Base-by-base conservation (phyloP, 805 yeast species). In the Lipomyces anomalus region DNA sequence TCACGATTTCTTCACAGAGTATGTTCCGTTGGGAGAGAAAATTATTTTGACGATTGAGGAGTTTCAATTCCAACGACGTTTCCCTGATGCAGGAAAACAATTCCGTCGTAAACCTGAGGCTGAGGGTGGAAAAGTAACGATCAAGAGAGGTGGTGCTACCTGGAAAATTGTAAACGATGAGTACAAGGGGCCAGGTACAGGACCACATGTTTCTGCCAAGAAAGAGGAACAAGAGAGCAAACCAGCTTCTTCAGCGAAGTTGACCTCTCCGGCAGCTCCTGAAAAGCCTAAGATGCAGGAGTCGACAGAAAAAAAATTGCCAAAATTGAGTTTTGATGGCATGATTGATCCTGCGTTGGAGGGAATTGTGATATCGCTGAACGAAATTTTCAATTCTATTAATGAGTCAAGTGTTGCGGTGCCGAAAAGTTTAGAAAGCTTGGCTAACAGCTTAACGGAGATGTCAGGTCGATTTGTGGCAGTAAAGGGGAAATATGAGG, bases 1-100 rank as follows among this genome's bases (percentile, higher is more conserved):
- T 60, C 80, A 77, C 54, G 85, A 82, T 54, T 53, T 69, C 38
- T 82, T 79, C 62, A 70, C 79, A 20, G 80, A 79, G 53, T 74
- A 74, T 47, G 75, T 82, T 37, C 92, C 92, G 17, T 70, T 73
- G 41, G 84, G 79, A 32, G 83, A 79, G 56, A 63, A 65, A 20
- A 64, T 75, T 24, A 72, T 81, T 24, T 75, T 76, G 43, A 56
- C 61, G 6, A 67, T 74, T 42, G 84, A 80, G 53, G 69, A 66
- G 47, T 53, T 55, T 24, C 61, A 59, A 47, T 63, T 61, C 56
- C 56, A 58, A 43, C 48, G 54, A 40, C 46, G 56, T 33, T 56
- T 56, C 38, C 57, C 60, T 6, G 47, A 52, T 24, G 50, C 45
- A 11, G 55, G 55, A 38, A 35, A 48, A 21, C 38, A 47, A 32